Evolutionary conservation across 345 rosid species (phyloP), one percentile per base, ranked within the genome.

Genomic region (Euphorbia pulcherrima): DNA sequence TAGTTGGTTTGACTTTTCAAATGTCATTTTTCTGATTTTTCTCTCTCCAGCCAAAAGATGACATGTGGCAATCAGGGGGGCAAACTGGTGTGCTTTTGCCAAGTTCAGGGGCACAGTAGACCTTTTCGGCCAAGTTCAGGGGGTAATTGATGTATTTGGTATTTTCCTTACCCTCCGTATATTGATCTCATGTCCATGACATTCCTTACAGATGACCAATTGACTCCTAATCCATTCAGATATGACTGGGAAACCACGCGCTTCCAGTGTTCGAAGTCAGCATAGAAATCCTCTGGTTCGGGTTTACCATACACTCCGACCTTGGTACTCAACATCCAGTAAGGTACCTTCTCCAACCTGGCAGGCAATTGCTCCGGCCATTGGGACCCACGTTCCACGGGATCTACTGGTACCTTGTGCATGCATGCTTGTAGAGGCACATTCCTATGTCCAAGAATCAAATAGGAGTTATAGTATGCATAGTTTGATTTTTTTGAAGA

Each of bases 121-220:
- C n/a, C n/a, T n/a, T n/a, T n/a, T n/a, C n/a, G n/a, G n/a, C n/a
- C n/a, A n/a, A n/a, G n/a, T n/a, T n/a, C n/a, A n/a, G n/a, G n/a
- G n/a, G n/a, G n/a, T n/a, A n/a, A n/a, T n/a, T n/a, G n/a, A n/a
- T n/a, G n/a, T n/a, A n/a, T n/a, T n/a, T n/a, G n/a, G n/a, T n/a
- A 65, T 33, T 63, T 52, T 48, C 65, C 88, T 83, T 85, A 88
- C 97, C 97, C 97, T 83, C 97, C 97, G 65, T 94, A 94, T 68
- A 89, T 79, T 58, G 97, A 72, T 79, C 88, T 87, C 97, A 94
- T 91, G 93, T 91, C 99, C 97, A 94, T 94, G 71, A 85, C 93
- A 79, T 86, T 91, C 74, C 99, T 83, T 66, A 91, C 93, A 35
- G 78, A 20, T 71, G 83, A 80, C 99, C 97, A 91, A 82, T 90